Evolutionary conservation across 2,329 filamentous ascomycete species (phyloP).

Genomic region (Microsporum ferrugineum): DNA sequence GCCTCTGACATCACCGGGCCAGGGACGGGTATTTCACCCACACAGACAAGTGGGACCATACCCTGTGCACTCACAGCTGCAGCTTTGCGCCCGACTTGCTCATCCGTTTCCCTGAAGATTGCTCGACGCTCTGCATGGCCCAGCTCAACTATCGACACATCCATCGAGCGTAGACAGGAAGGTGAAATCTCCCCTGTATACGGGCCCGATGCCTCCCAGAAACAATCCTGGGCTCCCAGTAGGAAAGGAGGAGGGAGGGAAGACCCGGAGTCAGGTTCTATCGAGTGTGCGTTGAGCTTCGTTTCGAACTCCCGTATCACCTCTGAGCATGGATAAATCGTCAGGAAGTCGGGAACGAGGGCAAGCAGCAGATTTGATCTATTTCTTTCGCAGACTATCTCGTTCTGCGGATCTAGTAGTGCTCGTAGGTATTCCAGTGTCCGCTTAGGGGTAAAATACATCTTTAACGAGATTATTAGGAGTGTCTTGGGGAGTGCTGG

Average conservation of each 20-base stretch:
- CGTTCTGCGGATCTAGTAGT: slow-evolving; percentile 39
- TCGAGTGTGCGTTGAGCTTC: slow-evolving; percentile 10
- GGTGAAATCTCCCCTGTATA: slow-evolving; percentile 72
- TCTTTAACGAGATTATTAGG: slow-evolving; percentile 31
- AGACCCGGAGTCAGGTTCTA: slow-evolving; percentile 22
- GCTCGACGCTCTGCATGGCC: slow-evolving; percentile 68
- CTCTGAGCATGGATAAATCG: slow-evolving; percentile 42
- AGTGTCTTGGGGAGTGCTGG: slow-evolving; percentile 28
- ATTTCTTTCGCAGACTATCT: slow-evolving; percentile 33
- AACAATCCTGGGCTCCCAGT: slow-evolving; percentile 66
- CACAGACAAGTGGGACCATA: slow-evolving; percentile 66
- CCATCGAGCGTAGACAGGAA: slow-evolving; percentile 52
- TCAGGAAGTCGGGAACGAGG: slow-evolving; percentile 66
- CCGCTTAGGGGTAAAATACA: slow-evolving; percentile 55
- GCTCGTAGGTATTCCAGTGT: slow-evolving; percentile 46
- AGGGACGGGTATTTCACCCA: slow-evolving; percentile 55
- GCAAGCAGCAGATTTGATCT: slow-evolving; percentile 55
- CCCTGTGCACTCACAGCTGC: slow-evolving; percentile 55
- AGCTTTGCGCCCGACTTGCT: slow-evolving; percentile 55
- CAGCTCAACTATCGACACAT: slow-evolving; percentile 62
- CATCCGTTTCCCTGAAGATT: slow-evolving; percentile 65
- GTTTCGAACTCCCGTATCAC: slow-evolving; percentile 25
- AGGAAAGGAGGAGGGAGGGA: slow-evolving; percentile 41
- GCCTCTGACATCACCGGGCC: slow-evolving; percentile 36
- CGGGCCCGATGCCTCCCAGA: slow-evolving; percentile 57